Base-by-base conservation (phyloP, 1,284 basidiomycete genomes). In the Sporisorium graminicola region DNA sequence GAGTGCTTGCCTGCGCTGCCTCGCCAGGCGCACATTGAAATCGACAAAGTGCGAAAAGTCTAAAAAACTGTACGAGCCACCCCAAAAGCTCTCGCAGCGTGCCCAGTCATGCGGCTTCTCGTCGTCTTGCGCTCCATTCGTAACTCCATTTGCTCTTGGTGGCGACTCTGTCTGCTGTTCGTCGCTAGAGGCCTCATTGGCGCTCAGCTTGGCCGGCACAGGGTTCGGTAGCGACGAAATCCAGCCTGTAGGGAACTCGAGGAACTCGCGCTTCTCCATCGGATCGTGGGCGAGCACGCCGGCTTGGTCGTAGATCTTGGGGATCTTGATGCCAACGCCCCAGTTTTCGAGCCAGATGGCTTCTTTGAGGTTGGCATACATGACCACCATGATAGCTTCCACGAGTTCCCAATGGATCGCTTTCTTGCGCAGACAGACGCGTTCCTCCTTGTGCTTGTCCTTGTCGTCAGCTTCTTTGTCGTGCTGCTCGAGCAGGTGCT, bases 331-430 rank as follows among this genome's bases (percentile, higher is more conserved):
- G n/a, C 66, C 76, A 2, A 60, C 63, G 13, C 79, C 79, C 77
- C 77, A 79, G 20, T 70, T 69, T 44, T 78, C 75, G 8, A 72
- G 62, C 58, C 69, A 61, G 56, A 73, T 70, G 14, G 79, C 79
- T 42, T 77, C 69, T 29, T 72, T 63, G 20, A 80, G 66, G 40
- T 80, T 80, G 62, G 69, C 65, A 35, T 67, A 72, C 77, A 79
- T 80, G 50, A 79, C 73, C 29, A 79, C 63, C 77, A 78, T 78
- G 50, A 80, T 79, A 13, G 72, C 66, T 54, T 80, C 79, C 14
- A 80, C 53, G 14, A 72, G 50, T 42, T 77, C 67, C 78, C 78
- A 80, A 52, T 80, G 67, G 26, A 80, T 49, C 16, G 63, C 50
- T 64, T 80, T 80, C 29, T 40, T 40, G 18, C 67, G 63, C 20